phyloP scores from a whole-genome alignment of 768 basidiomycete genomes.

The Melanogaster broomeanus region DNA sequence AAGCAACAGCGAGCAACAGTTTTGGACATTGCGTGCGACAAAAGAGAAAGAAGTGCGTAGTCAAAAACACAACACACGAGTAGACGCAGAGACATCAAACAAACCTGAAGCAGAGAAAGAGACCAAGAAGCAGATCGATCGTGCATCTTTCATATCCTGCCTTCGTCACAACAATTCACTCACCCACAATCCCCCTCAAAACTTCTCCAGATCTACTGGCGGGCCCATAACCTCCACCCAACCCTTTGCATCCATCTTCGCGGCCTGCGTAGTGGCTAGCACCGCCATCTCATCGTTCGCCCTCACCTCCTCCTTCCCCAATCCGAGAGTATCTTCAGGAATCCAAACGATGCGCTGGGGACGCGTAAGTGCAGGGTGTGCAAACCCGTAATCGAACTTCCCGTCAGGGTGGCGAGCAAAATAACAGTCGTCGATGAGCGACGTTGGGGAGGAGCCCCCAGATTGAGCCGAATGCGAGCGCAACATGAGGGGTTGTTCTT shows the following conservation, averaged over 20 bases:
- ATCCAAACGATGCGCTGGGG: conserved; percentile 86
- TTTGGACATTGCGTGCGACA: neutral
- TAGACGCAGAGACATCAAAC: neutral
- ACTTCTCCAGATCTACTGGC: conserved; percentile 31
- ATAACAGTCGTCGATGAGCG: conserved; percentile 15
- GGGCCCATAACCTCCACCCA: conserved; percentile 38
- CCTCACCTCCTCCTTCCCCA: conserved; percentile 62
- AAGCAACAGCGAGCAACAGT: neutral
- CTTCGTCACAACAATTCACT: neutral
- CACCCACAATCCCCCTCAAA: conserved; percentile 18
- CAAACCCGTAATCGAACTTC: conserved; percentile 65
- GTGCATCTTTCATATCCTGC: no score
- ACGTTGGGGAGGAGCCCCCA: conserved; percentile 4
- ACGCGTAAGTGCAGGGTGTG: conserved; percentile 78
- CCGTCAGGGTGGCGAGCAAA: conserved; percentile 29
- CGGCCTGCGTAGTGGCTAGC: conserved; percentile 47
- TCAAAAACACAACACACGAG: neutral
- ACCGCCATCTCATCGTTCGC: conserved; percentile 56
- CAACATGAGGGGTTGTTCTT: neutral
- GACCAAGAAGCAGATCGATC: no score
- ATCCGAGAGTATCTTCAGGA: conserved; percentile 59
- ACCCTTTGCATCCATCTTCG: conserved; percentile 63
- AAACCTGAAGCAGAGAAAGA: neutral
- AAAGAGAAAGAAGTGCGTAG: neutral
- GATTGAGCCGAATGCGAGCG: conserved; percentile 1